Base-by-base conservation (phyloP, 1,139 yeast species). In the Kazachstania sp. region DNA sequence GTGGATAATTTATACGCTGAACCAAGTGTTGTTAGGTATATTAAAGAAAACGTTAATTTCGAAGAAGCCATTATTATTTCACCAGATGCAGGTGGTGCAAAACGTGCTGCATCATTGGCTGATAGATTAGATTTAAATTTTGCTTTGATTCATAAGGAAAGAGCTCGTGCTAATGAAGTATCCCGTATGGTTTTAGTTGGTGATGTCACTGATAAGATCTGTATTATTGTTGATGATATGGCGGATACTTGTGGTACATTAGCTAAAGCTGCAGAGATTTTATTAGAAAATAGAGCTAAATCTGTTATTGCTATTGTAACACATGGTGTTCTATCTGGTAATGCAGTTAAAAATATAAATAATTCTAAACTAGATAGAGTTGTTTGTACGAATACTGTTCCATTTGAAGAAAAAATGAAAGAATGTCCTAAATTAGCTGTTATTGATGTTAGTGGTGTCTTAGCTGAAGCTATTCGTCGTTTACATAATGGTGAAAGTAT, bases 21-120 rank as follows among this genome's bases (percentile, higher is more conserved):
- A 67, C 97, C 97, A 47, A 81, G 86, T 58, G 96, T 86, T 37
- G 86, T 90, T 50, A 76, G 92, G 62, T 90, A 87, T 65, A 87
- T 92, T 53, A 78, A 79, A 54, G 95, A 86, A 58, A 75, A 81
- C 54, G 75, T 84, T 50, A 74, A 77, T 52, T 80, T 75, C 60
- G 72, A 77, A 37, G 81, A 87, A 52, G 80, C 92, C 34, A 87
- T 90, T 50, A 84, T 92, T 51, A 87, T 87, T 26, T 87, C 97
- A 1, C 98, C 98, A 2, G 98, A 92, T 71, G 98, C 98, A 3
- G 98, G 98, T 60, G 98, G 98, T 49, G 98, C 98, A 50, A 92
- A 92, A 68, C 79, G 98, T 63, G 98, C 95, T 8, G 97, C 97
- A 1, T 86, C 90, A 7, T 74, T 92, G 56, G 97, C 97, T 44